Evolutionary conservation across 331 rosid genomes (phyloP).

Genomic region (Malus hybrid): DNA sequence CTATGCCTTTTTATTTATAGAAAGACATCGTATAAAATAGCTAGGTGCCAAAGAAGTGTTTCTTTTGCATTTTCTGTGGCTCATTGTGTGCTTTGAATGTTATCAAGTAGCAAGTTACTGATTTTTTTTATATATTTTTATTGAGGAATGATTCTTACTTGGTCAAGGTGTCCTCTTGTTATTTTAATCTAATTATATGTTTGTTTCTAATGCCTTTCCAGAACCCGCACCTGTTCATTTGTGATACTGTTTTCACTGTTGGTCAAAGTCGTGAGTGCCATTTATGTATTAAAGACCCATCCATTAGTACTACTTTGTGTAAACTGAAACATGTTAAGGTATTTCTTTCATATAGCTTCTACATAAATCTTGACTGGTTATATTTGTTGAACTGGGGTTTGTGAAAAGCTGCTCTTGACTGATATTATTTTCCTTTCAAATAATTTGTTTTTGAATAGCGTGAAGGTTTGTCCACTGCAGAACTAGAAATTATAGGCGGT

Average conservation of each 20-base stretch:
- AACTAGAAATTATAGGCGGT: slow-evolving; percentile 70
- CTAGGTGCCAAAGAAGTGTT: neutral
- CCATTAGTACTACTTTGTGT: slow-evolving; percentile 60
- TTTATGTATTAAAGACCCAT: slow-evolving; percentile 65
- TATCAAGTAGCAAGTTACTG: neutral
- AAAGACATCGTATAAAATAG: neutral
- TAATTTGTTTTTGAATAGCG: slow-evolving; percentile 37
- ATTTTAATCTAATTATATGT: slow-evolving; percentile 25
- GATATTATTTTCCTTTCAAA: slow-evolving; percentile 6
- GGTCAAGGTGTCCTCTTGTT: slow-evolving; percentile 8
- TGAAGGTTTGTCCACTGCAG: slow-evolving; percentile 58
- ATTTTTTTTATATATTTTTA: neutral
- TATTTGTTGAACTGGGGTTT: neutral
- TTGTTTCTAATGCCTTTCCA: slow-evolving; percentile 36
- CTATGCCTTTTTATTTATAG: neutral
- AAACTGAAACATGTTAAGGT: slow-evolving; percentile 80
- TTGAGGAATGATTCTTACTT: neutral
- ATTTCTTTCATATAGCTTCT: slow-evolving; percentile 16
- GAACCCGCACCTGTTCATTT: slow-evolving; percentile 65
- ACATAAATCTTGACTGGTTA: neutral
- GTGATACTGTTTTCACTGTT: slow-evolving; percentile 52
- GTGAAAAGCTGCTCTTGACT: neutral
- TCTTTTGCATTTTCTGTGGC: neutral
- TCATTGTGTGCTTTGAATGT: neutral
- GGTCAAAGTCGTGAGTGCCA: slow-evolving; percentile 81